Evolutionary conservation across 495 filamentous ascomycete genomes (phyloP).

Genomic region (Paragyromitra xinjiangensis): DNA sequence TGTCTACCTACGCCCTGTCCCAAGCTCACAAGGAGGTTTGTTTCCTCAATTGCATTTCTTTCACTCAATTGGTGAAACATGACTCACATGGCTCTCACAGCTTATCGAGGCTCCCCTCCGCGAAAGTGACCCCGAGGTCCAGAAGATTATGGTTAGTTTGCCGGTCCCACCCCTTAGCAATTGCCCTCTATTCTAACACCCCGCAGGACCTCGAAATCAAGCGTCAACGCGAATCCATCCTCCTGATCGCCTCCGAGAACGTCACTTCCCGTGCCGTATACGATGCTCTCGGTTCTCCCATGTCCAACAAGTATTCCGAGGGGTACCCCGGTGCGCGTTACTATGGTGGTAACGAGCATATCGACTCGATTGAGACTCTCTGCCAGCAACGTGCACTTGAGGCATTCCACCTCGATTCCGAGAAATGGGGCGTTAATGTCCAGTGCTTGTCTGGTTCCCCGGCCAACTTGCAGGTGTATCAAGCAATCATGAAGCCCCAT

Average conservation of each 20-base stretch:
- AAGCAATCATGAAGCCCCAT: constrained; percentile 96
- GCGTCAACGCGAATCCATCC: constrained; percentile 97
- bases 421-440: constrained; percentile 99
- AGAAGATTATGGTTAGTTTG: constrained; percentile 84
- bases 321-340: constrained; percentile 98
- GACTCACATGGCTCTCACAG: constrained; percentile 63
- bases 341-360: constrained; percentile 99
- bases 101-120: constrained; percentile 89
- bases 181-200: constrained; percentile 35
- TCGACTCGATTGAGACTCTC: constrained; percentile 92
- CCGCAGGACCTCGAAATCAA: constrained; percentile 89
- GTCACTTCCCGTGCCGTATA: constrained; percentile 88
- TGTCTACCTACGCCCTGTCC: constrained; percentile 79
- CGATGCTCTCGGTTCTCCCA: constrained; percentile 86
- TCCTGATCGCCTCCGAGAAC: constrained; percentile 95
- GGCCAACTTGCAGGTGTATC: constrained; percentile 98
- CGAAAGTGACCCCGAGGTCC: constrained; percentile 88
- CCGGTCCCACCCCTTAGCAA: constrained; percentile 10
- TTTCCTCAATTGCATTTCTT: constrained; percentile 43
- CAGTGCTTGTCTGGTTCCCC: constrained; percentile 92
- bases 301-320: constrained; percentile 99
- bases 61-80: constrained; percentile 63
- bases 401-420: constrained; percentile 84
- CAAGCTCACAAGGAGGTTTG: constrained; percentile 87
- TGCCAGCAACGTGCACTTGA: constrained; percentile 95